Evolutionary conservation across 2,329 filamentous ascomycete genomes (phyloP), one percentile per base, ranked within the genome.

Genomic region (Fusarium foetens): DNA sequence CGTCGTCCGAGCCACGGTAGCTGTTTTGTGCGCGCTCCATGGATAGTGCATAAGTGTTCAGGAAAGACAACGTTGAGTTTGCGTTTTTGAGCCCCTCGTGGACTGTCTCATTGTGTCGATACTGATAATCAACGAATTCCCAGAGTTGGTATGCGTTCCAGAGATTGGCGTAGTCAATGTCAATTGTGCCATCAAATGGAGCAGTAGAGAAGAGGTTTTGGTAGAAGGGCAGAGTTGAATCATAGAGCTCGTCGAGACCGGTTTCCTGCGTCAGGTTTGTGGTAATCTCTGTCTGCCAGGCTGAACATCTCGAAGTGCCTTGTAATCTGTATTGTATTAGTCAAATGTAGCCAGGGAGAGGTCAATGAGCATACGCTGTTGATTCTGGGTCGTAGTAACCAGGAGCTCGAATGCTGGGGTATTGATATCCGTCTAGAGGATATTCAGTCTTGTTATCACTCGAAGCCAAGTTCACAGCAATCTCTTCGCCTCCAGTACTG

Each of bases 381-480:
- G 83, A 86, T 23, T 82, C 80, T 16, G 80, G 82, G 63, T 89
- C 86, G 10, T 80, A 72, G 1, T 68, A 80, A 3, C 85, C 82
- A 12, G 90, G 79, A 1, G 88, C 86, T 48, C 86, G 83, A 41
- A 97, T 83, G 3, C 89, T 89, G 23, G 95, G 92, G 72, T 97
- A 90, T 79, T 97, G 94, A 78, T 95, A 97, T 14, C 94, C 94
- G 59, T 88, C 83, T 75, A 97, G 81, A 0, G 94, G 94, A 43
- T 89, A 88, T 31, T 90, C 83, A 10, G 92, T 83, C 5, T 83
- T 80, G 8, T 86, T 88, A 16, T 89, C 71, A 27, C 66, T 59
- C 5, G 63, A 42, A 8, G 60, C 59, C 38, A 77, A 74, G 46
- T 80, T 76, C 41, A 85, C 87, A 69, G 89, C 84, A 17, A 87